Conservation (phyloP, 1,284 basidiomycete genomes). For the Boletus albobrunnescens region DNA sequence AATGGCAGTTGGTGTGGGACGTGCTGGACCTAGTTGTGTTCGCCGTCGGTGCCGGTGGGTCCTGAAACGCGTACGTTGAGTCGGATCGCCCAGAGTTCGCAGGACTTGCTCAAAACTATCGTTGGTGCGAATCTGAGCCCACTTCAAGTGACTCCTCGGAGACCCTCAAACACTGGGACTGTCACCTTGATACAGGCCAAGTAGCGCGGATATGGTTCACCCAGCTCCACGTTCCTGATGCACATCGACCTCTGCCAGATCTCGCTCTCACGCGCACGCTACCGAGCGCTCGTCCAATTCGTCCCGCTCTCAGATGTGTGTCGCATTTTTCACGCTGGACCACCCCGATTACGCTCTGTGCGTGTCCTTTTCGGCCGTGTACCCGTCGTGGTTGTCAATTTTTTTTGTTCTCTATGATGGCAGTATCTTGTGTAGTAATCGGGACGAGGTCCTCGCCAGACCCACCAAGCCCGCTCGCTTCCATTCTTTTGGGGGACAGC, state of each 20-base stretch:
- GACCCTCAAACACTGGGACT: neutral
- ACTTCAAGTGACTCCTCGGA: neutral
- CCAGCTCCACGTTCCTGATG: neutral
- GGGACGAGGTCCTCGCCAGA: conserved; percentile 68
- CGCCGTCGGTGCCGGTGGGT: too few species aligned
- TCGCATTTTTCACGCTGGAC: conserved; percentile 70
- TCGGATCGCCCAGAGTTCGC: neutral
- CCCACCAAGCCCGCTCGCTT: conserved; percentile 64
- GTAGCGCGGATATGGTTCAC: neutral
- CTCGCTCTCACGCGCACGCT: conserved; percentile 1
- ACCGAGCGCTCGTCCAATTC: conserved; percentile 1
- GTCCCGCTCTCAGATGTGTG: conserved; percentile 48
- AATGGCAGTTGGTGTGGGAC: too few species aligned
- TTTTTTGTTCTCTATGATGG: too few species aligned
- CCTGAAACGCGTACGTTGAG: neutral
- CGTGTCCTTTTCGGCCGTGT: too few species aligned
- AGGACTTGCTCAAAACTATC: neutral
- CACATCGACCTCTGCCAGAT: too few species aligned
- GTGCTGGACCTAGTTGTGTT: too few species aligned
- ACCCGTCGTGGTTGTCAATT: too few species aligned
- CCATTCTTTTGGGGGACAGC: conserved; percentile 45
- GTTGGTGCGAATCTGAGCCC: neutral
- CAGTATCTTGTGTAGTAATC: conserved; percentile 71
- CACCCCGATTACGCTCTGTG: conserved; percentile 75
- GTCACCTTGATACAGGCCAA: neutral